Conservation (phyloP, 345 rosid genomes). For the Jatropha curcas region DNA sequence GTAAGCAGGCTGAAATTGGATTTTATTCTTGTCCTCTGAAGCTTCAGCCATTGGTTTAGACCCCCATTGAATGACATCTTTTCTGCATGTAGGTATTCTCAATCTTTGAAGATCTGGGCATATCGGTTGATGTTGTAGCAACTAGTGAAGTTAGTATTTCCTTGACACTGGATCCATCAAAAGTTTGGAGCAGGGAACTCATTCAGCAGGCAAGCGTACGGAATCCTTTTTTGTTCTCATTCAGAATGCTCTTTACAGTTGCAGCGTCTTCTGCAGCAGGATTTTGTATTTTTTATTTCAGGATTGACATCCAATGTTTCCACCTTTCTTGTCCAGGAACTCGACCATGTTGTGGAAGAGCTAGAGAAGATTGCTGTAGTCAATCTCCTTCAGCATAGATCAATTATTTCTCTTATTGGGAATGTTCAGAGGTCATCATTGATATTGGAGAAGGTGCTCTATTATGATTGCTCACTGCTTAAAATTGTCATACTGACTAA, state of each 20-base stretch:
- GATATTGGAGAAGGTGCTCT: slow-evolving; percentile 82
- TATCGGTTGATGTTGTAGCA: slow-evolving; percentile 98
- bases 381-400: slow-evolving; percentile 79
- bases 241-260: background rate
- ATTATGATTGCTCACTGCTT: slow-evolving; percentile 12
- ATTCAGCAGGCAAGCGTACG: slow-evolving; percentile 92
- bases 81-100: slow-evolving; percentile 70
- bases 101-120: slow-evolving; percentile 92
- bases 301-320: slow-evolving; percentile 14
- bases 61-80: background rate
- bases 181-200: slow-evolving; percentile 95
- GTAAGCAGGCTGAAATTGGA: slow-evolving; percentile 33
- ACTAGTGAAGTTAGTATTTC: slow-evolving; percentile 99
- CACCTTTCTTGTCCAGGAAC: slow-evolving; percentile 59
- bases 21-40: slow-evolving; percentile 12
- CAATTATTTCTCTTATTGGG: slow-evolving; percentile 92
- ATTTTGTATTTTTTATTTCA: background rate
- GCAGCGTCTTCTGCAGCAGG: background rate
- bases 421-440: slow-evolving; percentile 90
- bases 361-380: slow-evolving; percentile 96
- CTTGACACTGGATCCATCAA: slow-evolving; percentile 92
- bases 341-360: slow-evolving; percentile 95
- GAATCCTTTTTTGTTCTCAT: slow-evolving; percentile 6
- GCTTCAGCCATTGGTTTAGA: slow-evolving; percentile 2
- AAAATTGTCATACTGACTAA: background rate